A percentile compares a stretch with the other conserved stretches of the same genome.
phyloP scores from a whole-genome alignment of 75 land plant genomes.

The Adiantum capillusveneris region DNA sequence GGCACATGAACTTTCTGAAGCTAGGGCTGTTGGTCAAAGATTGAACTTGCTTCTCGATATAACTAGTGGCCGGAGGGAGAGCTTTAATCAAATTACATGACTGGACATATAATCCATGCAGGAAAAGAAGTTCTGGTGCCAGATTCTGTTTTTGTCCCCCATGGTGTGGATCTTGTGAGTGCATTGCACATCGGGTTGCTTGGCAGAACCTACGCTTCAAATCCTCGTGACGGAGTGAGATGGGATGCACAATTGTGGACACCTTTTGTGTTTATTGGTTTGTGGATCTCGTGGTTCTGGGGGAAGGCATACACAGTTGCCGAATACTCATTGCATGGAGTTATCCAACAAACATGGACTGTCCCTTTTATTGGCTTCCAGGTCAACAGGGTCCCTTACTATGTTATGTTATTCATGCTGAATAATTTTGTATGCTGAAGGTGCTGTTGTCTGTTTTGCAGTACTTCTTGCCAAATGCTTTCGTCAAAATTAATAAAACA shows the following conservation, averaged over 20 bases:
- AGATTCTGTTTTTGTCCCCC: slow-evolving; percentile 30
- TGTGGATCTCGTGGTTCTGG: slow-evolving; percentile 10
- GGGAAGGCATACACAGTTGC: slow-evolving; percentile 5
- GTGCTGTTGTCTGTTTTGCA: no score
- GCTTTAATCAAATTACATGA: not conserved
- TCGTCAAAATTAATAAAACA: slow-evolving; percentile 21
- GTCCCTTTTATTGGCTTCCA: slow-evolving; percentile 34
- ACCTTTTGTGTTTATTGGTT: slow-evolving; percentile 15
- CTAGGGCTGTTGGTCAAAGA: no score
- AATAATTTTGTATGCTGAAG: no score
- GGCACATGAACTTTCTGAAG: no score
- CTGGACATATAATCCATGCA: not conserved
- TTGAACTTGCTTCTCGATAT: no score
- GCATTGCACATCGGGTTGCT: slow-evolving; percentile 19
- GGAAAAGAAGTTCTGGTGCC: slow-evolving; percentile 19
- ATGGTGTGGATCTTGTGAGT: slow-evolving; percentile 22
- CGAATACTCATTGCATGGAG: slow-evolving; percentile 9
- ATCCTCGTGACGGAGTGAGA: slow-evolving; percentile 18
- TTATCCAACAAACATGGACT: slow-evolving; percentile 27
- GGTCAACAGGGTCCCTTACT: no score
- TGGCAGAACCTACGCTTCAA: slow-evolving; percentile 19
- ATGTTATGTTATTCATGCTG: no score
- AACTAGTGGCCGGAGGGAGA: not conserved
- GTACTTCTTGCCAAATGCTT: slow-evolving; percentile 34
- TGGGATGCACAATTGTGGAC: slow-evolving; percentile 20